Base-by-base conservation (phyloP, 202 grass and related monocot species). In the Hordeum pubiflorum region DNA sequence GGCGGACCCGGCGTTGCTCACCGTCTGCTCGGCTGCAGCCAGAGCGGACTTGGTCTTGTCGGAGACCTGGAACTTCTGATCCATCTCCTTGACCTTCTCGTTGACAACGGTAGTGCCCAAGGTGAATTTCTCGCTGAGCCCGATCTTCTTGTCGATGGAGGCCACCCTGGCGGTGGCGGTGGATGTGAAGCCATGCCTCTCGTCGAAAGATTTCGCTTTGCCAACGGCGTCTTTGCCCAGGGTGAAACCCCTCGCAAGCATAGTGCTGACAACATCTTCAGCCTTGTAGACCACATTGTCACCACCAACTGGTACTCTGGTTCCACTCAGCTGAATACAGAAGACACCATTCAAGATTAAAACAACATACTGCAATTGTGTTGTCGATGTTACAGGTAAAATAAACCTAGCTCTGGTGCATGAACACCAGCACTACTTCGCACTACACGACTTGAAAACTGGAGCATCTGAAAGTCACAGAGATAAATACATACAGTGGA, bases 181-280 rank as follows among this genome's bases (percentile, higher is more conserved):
- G 72, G 91, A 97, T 76, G 91, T 92, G 79, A 97, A 79, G 13
- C 89, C 87, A 14, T 84, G 89, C 64, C 90, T 92, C 70, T 97
- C 89, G 9, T 97, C 91, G 1, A 97, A 92, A n/a, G 81, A 7
- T 83, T 92, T 94, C 24, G 94, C 94, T 79, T 83, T 97, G 74
- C 78, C 70, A 26, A 97, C 46, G 0, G 91, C 66, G 3, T 94
- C 94, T 76, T 97, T 94, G 57, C 94, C 91, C 18, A 97, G 77
- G 64, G 80, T 63, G 36, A 97, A 94, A 83, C 94, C 94, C 83
- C 90, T 97, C 6, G 94, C 91, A 64, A 94, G 94, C 94, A 97
- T 94, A 26, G 82, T 89, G 61, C 84, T 92, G 27, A 94, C 87
- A 3, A 97, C 91, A 89, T 97, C 94, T 78, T 97, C 94, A 31